Percentiles rank a stretch among this genome's conserved stretches.
Evolutionary conservation across 495 filamentous ascomycete genomes (phyloP).

Genomic region (Cenococcum geophilum): DNA sequence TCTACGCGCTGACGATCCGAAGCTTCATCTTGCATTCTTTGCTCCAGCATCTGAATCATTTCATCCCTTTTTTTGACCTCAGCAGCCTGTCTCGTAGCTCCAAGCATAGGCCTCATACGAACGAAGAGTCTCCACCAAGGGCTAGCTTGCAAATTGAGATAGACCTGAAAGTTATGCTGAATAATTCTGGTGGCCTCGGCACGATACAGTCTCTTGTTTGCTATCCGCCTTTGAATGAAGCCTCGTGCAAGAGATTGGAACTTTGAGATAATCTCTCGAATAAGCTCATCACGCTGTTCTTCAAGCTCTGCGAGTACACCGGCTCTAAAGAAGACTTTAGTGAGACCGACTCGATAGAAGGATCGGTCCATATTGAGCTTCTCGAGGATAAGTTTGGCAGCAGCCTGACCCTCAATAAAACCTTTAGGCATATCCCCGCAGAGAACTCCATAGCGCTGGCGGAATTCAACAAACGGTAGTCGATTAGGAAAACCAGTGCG

Average conservation of each 20-base stretch:
- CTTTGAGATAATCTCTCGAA: conserved; percentile 84
- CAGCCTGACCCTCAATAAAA: conserved; percentile 83
- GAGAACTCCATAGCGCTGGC: conserved; percentile 95
- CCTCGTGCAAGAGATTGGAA: conserved; percentile 91
- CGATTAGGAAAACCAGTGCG: conserved; percentile 98
- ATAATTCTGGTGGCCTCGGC: conserved; percentile 93
- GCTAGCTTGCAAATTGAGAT: conserved; percentile 78
- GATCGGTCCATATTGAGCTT: conserved; percentile 77
- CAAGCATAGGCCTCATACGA: conserved; percentile 91
- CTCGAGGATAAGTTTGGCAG: conserved; percentile 79
- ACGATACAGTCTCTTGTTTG: conserved; percentile 86
- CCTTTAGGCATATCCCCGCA: conserved; percentile 84
- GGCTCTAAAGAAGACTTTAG: conserved; percentile 97
- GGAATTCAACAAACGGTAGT: conserved; percentile 85
- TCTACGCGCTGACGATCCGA: conserved; percentile 74
- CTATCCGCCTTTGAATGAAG: conserved; percentile 78
- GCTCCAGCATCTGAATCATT: conserved; percentile 77
- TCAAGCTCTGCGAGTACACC: conserved; percentile 95
- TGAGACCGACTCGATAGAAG: conserved; percentile 87
- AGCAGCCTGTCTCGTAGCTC: conserved; percentile 79
- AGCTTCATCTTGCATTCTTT: conserved; percentile 71
- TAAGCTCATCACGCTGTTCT: conserved; percentile 86
- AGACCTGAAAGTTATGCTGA: conserved; percentile 84
- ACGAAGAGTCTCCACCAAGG: conserved; percentile 97
- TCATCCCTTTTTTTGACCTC: conserved; percentile 94